These are phyloP conservation scores for Coemansia erecta DNA, from an alignment of 192 early-diverging fungal species.

Conservation along the genomic window DNA sequence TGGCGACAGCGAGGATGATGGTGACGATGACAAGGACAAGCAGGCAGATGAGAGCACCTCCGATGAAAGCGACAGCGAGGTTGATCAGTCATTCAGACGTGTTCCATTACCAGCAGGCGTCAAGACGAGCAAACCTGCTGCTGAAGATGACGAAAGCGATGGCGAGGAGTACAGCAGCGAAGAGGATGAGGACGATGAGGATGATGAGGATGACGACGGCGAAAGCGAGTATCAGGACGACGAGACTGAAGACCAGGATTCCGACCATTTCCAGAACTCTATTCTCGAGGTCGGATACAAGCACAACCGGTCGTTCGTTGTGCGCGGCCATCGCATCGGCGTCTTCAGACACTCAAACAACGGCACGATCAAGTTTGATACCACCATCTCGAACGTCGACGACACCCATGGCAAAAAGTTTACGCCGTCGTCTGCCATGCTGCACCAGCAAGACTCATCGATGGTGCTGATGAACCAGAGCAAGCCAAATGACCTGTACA, in stretches of 20 bases:
- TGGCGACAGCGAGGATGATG: slow-evolving; percentile 22
- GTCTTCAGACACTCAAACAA: slow-evolving; percentile 78
- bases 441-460: slow-evolving; percentile 82
- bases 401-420: slow-evolving; percentile 61
- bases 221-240: slow-evolving; percentile 26
- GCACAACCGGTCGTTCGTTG: slow-evolving; percentile 84
- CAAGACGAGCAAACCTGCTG: slow-evolving; percentile 24
- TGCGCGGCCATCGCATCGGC: slow-evolving; percentile 85
- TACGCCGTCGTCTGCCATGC: slow-evolving; percentile 73
- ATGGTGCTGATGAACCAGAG: slow-evolving; percentile 74
- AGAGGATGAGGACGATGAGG: slow-evolving; percentile 23
- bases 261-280: slow-evolving; percentile 59
- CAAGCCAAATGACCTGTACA: slow-evolving; percentile 72
- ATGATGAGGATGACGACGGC: slow-evolving; percentile 49
- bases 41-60: slow-evolving; percentile 14
- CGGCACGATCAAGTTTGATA: slow-evolving; percentile 72
- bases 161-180: slow-evolving; percentile 29
- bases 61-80: slow-evolving; percentile 13
- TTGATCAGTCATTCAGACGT: slow-evolving; percentile 24
- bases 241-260: background rate
- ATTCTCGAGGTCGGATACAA: slow-evolving; percentile 83
- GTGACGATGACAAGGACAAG: slow-evolving; percentile 10
- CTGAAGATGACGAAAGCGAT: slow-evolving; percentile 12
- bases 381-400: slow-evolving; percentile 75
- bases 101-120: slow-evolving; percentile 21